These are phyloP conservation scores for Alternaria ventricosa DNA, from an alignment of 2,329 filamentous ascomycete species.

Conservation along the genomic window DNA sequence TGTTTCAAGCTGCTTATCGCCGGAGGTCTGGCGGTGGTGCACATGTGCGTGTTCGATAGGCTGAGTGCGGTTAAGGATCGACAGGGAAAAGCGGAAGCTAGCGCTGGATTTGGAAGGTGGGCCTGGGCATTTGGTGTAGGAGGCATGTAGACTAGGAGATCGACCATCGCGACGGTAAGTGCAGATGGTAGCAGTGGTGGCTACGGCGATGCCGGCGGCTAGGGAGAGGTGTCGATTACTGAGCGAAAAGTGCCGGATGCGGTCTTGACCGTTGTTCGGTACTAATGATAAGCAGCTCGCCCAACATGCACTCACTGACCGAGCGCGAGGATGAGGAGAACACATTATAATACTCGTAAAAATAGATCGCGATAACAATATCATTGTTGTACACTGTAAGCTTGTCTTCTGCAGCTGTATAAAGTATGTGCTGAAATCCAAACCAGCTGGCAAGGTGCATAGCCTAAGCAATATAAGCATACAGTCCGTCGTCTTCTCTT, in stretches of 20 bases:
- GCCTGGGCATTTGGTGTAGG: neutral
- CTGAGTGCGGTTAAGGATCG: slow-evolving; percentile 25
- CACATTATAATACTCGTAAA: neutral
- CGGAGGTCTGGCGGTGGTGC: slow-evolving; percentile 13
- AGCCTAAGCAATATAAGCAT: slow-evolving; percentile 54
- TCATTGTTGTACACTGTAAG: neutral
- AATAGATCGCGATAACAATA: neutral
- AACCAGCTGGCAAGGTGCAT: neutral
- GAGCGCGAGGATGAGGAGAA: neutral
- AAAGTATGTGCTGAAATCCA: neutral
- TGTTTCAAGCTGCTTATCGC: slow-evolving; percentile 30
- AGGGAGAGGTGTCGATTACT: neutral
- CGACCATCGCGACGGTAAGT: neutral
- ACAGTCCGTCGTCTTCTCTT: slow-evolving; percentile 49
- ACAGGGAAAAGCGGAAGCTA: slow-evolving; percentile 23
- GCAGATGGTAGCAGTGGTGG: neutral
- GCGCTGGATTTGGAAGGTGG: slow-evolving; percentile 23
- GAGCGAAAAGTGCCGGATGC: neutral
- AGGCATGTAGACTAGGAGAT: neutral
- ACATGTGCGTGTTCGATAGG: slow-evolving; percentile 36
- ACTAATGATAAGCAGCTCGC: neutral
- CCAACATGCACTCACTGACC: neutral
- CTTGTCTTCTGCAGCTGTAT: neutral
- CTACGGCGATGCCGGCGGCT: neutral
- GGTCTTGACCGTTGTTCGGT: neutral